These are phyloP conservation scores for Raphanus hybrid DNA, from an alignment of 441 rosid species.

Conservation along the genomic window DNA sequence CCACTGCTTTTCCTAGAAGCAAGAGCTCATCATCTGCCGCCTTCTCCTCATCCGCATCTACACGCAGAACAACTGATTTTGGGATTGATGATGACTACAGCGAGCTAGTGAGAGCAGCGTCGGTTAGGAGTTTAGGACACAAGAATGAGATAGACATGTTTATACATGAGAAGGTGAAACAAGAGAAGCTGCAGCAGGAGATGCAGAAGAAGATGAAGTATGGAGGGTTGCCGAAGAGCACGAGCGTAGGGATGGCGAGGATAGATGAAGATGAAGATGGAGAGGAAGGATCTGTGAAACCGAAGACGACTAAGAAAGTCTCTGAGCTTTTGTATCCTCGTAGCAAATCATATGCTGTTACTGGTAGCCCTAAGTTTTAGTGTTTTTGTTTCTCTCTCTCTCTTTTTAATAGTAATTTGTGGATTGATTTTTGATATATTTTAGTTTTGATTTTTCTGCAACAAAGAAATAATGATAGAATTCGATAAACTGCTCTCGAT, in stretches of 20 bases:
- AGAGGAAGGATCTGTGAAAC: slow-evolving; percentile 48
- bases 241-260: slow-evolving; percentile 76
- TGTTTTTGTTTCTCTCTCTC: background rate
- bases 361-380: slow-evolving; percentile 29
- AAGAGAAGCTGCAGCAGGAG: slow-evolving; percentile 19
- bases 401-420: background rate
- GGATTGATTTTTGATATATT: slow-evolving; percentile 15
- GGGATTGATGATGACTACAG: slow-evolving; percentile 62
- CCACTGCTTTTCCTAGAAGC: slow-evolving; percentile 63
- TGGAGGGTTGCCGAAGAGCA: slow-evolving; percentile 62
- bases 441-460: too few relatives aligned
- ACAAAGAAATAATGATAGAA: slow-evolving; percentile 15
- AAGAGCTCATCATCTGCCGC: slow-evolving; percentile 54
- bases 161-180: slow-evolving; percentile 43
- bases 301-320: slow-evolving; percentile 41
- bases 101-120: slow-evolving; percentile 80
- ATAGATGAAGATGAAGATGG: slow-evolving; percentile 72
- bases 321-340: slow-evolving; percentile 50
- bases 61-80: slow-evolving; percentile 30
- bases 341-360: slow-evolving; percentile 65
- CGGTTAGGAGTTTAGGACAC: slow-evolving; percentile 64
- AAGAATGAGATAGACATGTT: slow-evolving; percentile 60
- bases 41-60: slow-evolving; percentile 45
- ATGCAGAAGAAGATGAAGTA: slow-evolving; percentile 33
- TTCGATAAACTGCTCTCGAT: background rate